Conservation (phyloP, 2,329 filamentous ascomycete species). For the Pseudocercospora eumusae region DNA sequence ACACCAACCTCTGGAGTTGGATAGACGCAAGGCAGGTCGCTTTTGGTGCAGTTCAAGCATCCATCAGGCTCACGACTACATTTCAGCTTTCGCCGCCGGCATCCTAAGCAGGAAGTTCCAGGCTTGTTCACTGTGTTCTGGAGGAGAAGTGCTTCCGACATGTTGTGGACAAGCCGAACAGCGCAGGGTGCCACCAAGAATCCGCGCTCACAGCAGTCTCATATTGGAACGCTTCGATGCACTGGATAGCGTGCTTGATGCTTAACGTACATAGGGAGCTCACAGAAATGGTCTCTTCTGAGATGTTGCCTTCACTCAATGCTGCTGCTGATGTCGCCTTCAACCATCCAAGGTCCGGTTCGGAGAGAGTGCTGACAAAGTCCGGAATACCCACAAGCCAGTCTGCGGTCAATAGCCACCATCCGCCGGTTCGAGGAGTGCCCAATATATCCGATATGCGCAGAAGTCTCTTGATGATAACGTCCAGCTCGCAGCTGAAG, state of each 20-base stretch:
- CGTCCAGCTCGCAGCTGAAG: too few species aligned
- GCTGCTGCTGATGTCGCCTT: background rate
- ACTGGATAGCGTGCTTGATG: background rate
- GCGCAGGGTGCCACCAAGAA: background rate
- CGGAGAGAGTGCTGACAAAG: too few species aligned
- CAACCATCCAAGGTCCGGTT: too few species aligned
- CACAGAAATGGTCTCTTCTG: background rate
- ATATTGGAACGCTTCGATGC: background rate
- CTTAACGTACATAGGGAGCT: background rate
- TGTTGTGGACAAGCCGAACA: background rate
- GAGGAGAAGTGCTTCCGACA: constrained; percentile 25
- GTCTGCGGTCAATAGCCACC: too few species aligned
- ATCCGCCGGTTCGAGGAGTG: too few species aligned
- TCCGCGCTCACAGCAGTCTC: background rate
- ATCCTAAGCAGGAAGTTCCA: constrained; percentile 35
- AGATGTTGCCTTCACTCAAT: background rate
- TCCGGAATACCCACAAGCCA: too few species aligned
- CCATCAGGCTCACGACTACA: constrained; percentile 33
- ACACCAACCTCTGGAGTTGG: constrained; percentile 30
- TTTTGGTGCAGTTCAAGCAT: constrained; percentile 34
- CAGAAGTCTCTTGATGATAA: too few species aligned
- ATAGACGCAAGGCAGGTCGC: constrained; percentile 35
- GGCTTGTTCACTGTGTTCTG: constrained; percentile 32
- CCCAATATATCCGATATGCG: too few species aligned
- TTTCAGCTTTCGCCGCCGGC: constrained; percentile 35